Percentiles rank a stretch among this genome's conserved stretches.
These are phyloP conservation scores for Datura wrightii DNA, from an alignment of 257 asterid species.

Conservation along the genomic window DNA sequence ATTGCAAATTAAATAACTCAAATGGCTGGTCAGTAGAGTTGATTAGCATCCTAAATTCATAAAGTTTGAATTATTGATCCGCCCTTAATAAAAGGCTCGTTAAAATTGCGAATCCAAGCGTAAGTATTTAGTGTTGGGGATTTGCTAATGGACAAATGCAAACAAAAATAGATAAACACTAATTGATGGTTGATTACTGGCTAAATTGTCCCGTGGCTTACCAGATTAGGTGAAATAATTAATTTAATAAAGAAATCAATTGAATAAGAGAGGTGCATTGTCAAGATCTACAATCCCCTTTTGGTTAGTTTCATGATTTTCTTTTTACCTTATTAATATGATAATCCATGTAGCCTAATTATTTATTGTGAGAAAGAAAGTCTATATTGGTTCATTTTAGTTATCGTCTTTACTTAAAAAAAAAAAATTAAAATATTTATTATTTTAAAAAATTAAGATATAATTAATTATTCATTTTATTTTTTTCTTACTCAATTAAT, in stretches of 20 bases:
- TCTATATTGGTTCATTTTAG: too few relatives aligned
- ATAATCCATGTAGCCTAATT: neutral
- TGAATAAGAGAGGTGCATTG: neutral
- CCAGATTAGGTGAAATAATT: neutral
- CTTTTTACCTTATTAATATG: neutral
- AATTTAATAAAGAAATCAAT: neutral
- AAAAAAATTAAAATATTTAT: too few relatives aligned
- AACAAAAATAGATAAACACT: neutral
- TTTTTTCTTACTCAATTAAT: too few relatives aligned
- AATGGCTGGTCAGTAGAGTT: too few relatives aligned
- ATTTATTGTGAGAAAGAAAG: neutral
- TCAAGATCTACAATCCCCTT: neutral
- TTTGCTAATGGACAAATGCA: neutral
- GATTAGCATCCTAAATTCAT: too few relatives aligned
- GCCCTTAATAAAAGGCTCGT: neutral
- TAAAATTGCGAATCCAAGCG: neutral
- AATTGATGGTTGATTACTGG: neutral
- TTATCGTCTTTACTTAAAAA: too few relatives aligned
- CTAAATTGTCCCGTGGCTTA: neutral
- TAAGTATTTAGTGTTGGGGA: neutral
- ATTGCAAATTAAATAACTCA: too few relatives aligned
- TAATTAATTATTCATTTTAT: too few relatives aligned
- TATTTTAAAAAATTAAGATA: too few relatives aligned
- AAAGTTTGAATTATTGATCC: too few relatives aligned
- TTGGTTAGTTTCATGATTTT: conserved; percentile 3